These are phyloP conservation scores for Reticulascus tulasneorum DNA, from an alignment of 2,329 filamentous ascomycete species.

Conservation along the genomic window DNA sequence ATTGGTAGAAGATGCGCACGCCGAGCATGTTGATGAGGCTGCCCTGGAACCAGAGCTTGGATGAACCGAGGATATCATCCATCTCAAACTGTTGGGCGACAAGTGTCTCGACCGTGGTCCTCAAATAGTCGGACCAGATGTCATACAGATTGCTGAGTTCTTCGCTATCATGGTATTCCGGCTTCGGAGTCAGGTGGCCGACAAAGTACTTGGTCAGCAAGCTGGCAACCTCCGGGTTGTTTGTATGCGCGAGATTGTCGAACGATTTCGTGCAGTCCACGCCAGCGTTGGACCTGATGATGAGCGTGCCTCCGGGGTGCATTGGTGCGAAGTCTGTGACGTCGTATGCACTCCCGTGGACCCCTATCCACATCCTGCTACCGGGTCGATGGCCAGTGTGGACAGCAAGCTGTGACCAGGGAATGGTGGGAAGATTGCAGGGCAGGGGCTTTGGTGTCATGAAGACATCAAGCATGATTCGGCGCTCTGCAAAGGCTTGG, in stretches of 20 bases:
- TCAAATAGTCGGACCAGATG: constrained; percentile 46
- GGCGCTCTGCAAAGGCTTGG: constrained; percentile 49
- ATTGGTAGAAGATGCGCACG: constrained; percentile 48
- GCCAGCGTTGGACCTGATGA: constrained; percentile 52
- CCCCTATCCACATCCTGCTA: constrained; percentile 45
- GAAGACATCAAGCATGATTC: constrained; percentile 55
- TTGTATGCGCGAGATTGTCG: constrained; percentile 50
- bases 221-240: constrained; percentile 50
- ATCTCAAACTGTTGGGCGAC: constrained; percentile 52
- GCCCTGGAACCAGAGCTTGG: constrained; percentile 42
- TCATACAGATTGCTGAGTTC: constrained; percentile 44
- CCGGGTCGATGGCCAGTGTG: constrained; percentile 47
- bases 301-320: constrained; percentile 50
- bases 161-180: constrained; percentile 37
- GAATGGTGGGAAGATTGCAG: constrained; percentile 45
- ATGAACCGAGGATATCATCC: constrained; percentile 43
- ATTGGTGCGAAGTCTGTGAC: constrained; percentile 50
- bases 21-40: constrained; percentile 44
- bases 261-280: constrained; percentile 50
- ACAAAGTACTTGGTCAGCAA: constrained; percentile 52
- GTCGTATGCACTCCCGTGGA: constrained; percentile 50
- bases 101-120: constrained; percentile 45
- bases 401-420: constrained; percentile 43
- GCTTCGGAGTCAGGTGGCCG: constrained; percentile 46
- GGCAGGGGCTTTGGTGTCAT: constrained; percentile 51